Evolutionary conservation across 2,329 filamentous ascomycete species (phyloP).

Genomic region (Ceratocystis smalleyi): DNA sequence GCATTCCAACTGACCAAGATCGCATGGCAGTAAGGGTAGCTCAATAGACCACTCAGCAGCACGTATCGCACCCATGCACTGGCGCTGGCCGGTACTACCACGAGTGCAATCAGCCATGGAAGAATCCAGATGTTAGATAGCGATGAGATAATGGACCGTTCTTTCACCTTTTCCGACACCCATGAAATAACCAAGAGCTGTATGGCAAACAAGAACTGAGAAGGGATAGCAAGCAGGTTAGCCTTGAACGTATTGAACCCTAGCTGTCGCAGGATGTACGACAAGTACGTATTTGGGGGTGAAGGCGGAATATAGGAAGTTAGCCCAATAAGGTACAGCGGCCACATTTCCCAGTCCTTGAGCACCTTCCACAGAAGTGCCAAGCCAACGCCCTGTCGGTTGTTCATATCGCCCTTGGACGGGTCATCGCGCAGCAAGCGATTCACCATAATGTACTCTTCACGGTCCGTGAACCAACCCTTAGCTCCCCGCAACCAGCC

Average conservation of each 20-base stretch:
- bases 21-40: slow-evolving; percentile 36
- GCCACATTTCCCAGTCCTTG: slow-evolving; percentile 47
- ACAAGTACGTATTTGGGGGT: slow-evolving; percentile 31
- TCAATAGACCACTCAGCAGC: slow-evolving; percentile 27
- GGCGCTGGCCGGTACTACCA: slow-evolving; percentile 25
- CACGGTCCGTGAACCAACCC: slow-evolving; percentile 47
- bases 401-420: slow-evolving; percentile 46
- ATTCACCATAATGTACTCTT: slow-evolving; percentile 48
- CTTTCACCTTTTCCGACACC: slow-evolving; percentile 30
- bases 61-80: slow-evolving; percentile 31
- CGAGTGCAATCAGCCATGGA: slow-evolving; percentile 32
- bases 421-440: slow-evolving; percentile 45
- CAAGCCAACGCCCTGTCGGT: slow-evolving; percentile 32
- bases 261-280: slow-evolving; percentile 29
- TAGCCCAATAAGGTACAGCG: slow-evolving; percentile 38
- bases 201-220: slow-evolving; percentile 30
- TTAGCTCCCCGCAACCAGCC: slow-evolving; percentile 41
- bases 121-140: slow-evolving; percentile 36
- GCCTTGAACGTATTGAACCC: slow-evolving; percentile 32
- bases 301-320: slow-evolving; percentile 30
- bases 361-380: slow-evolving; percentile 35
- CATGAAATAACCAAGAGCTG: slow-evolving; percentile 33
- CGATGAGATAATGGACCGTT: slow-evolving; percentile 31
- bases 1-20: slow-evolving; percentile 34
- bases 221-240: slow-evolving; percentile 32